These are phyloP conservation scores for Carex pumila DNA, from an alignment of 176 grass and related monocot species.

Conservation along the genomic window DNA sequence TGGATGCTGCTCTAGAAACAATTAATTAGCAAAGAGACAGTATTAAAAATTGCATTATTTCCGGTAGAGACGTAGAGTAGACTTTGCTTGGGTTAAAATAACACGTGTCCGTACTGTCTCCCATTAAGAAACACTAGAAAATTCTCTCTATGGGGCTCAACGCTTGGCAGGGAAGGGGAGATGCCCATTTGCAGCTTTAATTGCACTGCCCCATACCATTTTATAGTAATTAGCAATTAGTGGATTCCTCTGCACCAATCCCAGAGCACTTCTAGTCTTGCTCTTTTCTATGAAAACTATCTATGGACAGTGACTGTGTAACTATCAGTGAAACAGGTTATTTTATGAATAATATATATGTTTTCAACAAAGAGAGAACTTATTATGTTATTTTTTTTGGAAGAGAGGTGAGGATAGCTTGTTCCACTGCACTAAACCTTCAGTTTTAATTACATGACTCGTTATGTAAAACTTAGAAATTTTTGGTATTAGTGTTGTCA, in stretches of 20 bases:
- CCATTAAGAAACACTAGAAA: constrained; percentile 30
- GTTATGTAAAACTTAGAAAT: too few relatives aligned
- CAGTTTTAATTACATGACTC: too few relatives aligned
- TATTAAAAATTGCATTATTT: constrained; percentile 1
- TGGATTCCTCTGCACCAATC: constrained; percentile 24
- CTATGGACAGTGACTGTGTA: background rate
- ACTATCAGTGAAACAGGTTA: background rate
- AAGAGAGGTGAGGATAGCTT: too few relatives aligned
- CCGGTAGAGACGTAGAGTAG: background rate
- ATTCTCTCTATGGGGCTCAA: constrained; percentile 18
- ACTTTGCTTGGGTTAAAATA: background rate
- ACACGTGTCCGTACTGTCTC: constrained; percentile 11
- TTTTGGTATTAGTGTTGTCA: too few relatives aligned
- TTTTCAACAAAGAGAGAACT: background rate
- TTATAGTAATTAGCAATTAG: background rate
- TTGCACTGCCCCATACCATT: constrained; percentile 18
- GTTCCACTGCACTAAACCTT: too few relatives aligned
- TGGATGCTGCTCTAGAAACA: background rate
- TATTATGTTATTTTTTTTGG: too few relatives aligned
- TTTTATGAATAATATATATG: background rate
- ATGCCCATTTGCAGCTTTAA: constrained; percentile 7
- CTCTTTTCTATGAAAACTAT: constrained; percentile 1
- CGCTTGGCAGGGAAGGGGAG: constrained; percentile 9
- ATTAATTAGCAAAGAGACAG: background rate
- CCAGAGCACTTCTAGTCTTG: background rate